phyloP scores from a whole-genome alignment of 176 grass and related monocot genomes.

The bread wheat (Triticum aestivum) region IWGSC_CS_RefSeq_v2.1 NC_057814.1:92651381-92651880 shows the following conservation, averaged over 20 bases:
- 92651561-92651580: slow-evolving; percentile 67
- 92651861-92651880: slow-evolving; percentile 42
- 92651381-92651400: slow-evolving; percentile 48
- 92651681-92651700: background rate
- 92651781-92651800: background rate
- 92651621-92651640: slow-evolving; percentile 9
- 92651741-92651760: too few relatives aligned
- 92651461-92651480: slow-evolving; percentile 41
- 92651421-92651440: background rate
- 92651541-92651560: slow-evolving; percentile 96
- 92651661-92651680: background rate
- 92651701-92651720: background rate
- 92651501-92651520: slow-evolving; percentile 96
- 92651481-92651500: slow-evolving; percentile 72
- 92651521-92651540: slow-evolving; percentile 98
- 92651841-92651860: background rate
- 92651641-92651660: slow-evolving; percentile 50
- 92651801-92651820: too few relatives aligned
- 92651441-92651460: background rate
- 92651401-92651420: background rate
- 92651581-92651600: slow-evolving; percentile 62
- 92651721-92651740: background rate
- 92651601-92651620: slow-evolving; percentile 10
- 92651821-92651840: background rate
- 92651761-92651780: too few relatives aligned